Evolutionary conservation across 192 early-diverging fungal genomes (phyloP), one percentile per base, ranked within the genome.

Genomic region (Entomortierella lignicola): DNA sequence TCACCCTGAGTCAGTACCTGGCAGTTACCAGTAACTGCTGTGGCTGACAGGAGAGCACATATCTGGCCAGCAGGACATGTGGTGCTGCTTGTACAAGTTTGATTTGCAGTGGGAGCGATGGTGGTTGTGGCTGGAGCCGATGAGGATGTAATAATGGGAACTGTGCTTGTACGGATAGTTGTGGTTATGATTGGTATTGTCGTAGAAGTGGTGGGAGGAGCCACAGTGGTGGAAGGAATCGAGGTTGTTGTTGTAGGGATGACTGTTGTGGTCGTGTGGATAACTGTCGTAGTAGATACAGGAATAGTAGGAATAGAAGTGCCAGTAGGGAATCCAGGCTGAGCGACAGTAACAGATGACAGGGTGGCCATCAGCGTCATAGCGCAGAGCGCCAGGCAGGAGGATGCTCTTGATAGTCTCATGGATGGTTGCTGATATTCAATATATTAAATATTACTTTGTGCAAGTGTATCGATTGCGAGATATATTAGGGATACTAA

Each of bases 41-140:
- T 30, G 6, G 26, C 31, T 1, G 12, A 17, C 34, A 34, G 21
- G 5, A 60, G 32, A 2, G 56, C 54, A 41, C 75, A 79, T 29
- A 66, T 30, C 12, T 79, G 42, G 57, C 66, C 70, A 32, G 1
- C 23, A 2, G 37, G 29, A 18, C 75, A 79, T 8, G 2, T 13
- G 2, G 3, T 26, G 2, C 54, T 60, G 31, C 55, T 64, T 15
- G 30, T 48, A 21, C 75, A 79, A 1, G 67, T 31, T 2, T 20
- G 61, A 29, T 55, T 61, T 4, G 41, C 37, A 8, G 62, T 2
- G 2, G 53, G 51, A 48, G 63, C 55, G 8, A 42, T 17, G n/a
- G 62, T 21, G 2, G 62, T 4, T 21, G 25, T 6, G 21, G 55
- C 47, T 15, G 64, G 1, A 4, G 18, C 4, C 18, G 64, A 4